Evolutionary conservation across 2,329 filamentous ascomycete species (phyloP).

Genomic region (Botryotinia narcissicola): DNA sequence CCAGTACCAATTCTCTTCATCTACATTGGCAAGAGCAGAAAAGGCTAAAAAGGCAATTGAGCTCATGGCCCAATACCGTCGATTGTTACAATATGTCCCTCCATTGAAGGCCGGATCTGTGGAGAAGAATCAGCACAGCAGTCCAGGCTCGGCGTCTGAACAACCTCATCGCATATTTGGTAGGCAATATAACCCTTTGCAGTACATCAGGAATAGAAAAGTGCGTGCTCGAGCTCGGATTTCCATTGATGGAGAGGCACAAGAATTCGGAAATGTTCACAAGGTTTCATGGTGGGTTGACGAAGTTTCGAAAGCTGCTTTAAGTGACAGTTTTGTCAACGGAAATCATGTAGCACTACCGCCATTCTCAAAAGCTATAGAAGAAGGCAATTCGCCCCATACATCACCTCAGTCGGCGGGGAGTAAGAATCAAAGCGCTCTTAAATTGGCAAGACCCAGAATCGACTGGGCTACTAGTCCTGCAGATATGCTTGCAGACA

Average conservation of each 20-base stretch:
- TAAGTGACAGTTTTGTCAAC: slow-evolving; percentile 28
- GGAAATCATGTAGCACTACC: slow-evolving; percentile 45
- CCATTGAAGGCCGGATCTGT: slow-evolving; percentile 57
- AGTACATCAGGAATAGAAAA: slow-evolving; percentile 88
- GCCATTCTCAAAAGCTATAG: slow-evolving; percentile 38
- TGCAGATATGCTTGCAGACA: slow-evolving; percentile 83
- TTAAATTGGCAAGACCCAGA: slow-evolving; percentile 67
- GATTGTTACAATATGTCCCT: slow-evolving; percentile 74
- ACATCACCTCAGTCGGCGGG: slow-evolving; percentile 43
- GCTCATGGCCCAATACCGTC: slow-evolving; percentile 78
- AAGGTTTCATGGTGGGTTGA: slow-evolving; percentile 77
- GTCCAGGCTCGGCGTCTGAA: slow-evolving; percentile 41
- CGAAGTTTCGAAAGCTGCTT: slow-evolving; percentile 46
- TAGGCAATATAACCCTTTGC: slow-evolving; percentile 83
- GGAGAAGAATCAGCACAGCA: slow-evolving; percentile 43
- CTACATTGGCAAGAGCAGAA: slow-evolving; percentile 77
- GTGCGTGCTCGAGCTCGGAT: slow-evolving; percentile 76
- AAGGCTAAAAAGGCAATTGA: slow-evolving; percentile 85
- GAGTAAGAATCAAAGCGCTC: slow-evolving; percentile 37
- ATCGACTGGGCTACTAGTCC: slow-evolving; percentile 84
- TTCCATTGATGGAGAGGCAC: slow-evolving; percentile 68
- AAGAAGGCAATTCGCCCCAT: slow-evolving; percentile 33
- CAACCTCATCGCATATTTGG: slow-evolving; percentile 45
- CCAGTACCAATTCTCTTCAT: slow-evolving; percentile 69
- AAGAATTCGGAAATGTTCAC: slow-evolving; percentile 73